Conservation (phyloP, 805 yeast genomes). For the Starmerella apicola region DNA sequence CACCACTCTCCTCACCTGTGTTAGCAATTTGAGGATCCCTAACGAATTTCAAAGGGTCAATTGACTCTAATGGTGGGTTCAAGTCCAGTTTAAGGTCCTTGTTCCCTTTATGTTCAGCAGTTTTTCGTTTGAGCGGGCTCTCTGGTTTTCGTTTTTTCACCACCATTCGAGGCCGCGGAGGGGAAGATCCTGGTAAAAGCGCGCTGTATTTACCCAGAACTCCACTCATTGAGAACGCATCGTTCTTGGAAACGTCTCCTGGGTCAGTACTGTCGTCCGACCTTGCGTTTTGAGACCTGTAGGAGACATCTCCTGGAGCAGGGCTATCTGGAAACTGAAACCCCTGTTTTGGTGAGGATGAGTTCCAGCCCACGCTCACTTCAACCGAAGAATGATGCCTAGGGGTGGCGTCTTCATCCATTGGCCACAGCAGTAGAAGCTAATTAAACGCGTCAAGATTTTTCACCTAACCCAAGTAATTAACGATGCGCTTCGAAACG, state of each 20-base stretch:
- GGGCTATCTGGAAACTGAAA: slow-evolving; percentile 8
- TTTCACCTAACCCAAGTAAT: too few relatives aligned
- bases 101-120: not conserved
- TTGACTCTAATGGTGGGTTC: too few relatives aligned
- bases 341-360: slow-evolving; percentile 5
- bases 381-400: not conserved
- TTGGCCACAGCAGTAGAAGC: too few relatives aligned
- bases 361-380: slow-evolving; percentile 14
- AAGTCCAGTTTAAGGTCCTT: not conserved
- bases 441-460: too few relatives aligned
- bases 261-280: not conserved
- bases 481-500: too few relatives aligned
- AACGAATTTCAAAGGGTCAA: too few relatives aligned
- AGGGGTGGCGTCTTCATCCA: slow-evolving; percentile 4
- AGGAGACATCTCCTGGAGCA: not conserved
- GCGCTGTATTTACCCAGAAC: slow-evolving; percentile 13
- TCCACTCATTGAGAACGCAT: not conserved
- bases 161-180: slow-evolving; percentile 13
- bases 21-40: too few relatives aligned
- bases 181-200: slow-evolving; percentile 17
- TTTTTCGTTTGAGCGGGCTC: not conserved
- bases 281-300: not conserved
- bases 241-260: not conserved
- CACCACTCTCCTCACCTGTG: too few relatives aligned
- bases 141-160: slow-evolving; percentile 6